Conservation (phyloP, 768 basidiomycete genomes). For the Mycena vitilis region DNA sequence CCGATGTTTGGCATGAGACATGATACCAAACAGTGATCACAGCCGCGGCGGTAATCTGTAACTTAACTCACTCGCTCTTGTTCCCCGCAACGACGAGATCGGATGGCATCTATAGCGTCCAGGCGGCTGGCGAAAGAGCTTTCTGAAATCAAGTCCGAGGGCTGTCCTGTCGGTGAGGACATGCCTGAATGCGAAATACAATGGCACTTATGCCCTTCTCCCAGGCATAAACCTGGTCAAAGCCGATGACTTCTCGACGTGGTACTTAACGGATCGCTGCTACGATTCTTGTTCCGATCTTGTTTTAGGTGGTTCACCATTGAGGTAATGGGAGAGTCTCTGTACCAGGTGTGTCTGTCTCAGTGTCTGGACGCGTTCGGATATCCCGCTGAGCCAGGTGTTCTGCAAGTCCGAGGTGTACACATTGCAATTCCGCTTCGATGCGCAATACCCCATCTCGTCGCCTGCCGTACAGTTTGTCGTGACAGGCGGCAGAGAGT, state of each 20-base stretch:
- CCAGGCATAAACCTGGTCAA: slow-evolving; percentile 78
- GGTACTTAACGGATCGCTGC: slow-evolving; percentile 48
- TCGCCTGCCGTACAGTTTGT: slow-evolving; percentile 91
- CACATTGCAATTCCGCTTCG: slow-evolving; percentile 86
- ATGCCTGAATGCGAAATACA: neutral
- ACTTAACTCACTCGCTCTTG: too few relatives aligned
- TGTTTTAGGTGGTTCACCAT: slow-evolving; percentile 64
- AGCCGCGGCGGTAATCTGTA: too few relatives aligned
- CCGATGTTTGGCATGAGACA: too few relatives aligned
- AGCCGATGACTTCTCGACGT: slow-evolving; percentile 82
- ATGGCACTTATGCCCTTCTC: slow-evolving; percentile 12
- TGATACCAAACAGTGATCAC: slow-evolving; percentile 10
- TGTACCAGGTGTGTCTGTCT: slow-evolving; percentile 80
- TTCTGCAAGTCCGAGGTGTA: slow-evolving; percentile 75
- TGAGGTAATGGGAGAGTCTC: slow-evolving; percentile 85
- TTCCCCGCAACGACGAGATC: slow-evolving; percentile 4
- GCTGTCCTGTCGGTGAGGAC: slow-evolving; percentile 71
- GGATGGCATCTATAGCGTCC: slow-evolving; percentile 74
- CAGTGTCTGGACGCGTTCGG: slow-evolving; percentile 42
- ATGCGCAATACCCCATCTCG: slow-evolving; percentile 85
- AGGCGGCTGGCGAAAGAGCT: slow-evolving; percentile 80
- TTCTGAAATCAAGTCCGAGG: slow-evolving; percentile 71
- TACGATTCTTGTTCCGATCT: neutral
- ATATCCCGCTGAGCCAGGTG: neutral
- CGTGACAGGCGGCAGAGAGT: slow-evolving; percentile 67